Conservation (phyloP, 2,329 filamentous ascomycete species). For the Thelonectria rubi region DNA sequence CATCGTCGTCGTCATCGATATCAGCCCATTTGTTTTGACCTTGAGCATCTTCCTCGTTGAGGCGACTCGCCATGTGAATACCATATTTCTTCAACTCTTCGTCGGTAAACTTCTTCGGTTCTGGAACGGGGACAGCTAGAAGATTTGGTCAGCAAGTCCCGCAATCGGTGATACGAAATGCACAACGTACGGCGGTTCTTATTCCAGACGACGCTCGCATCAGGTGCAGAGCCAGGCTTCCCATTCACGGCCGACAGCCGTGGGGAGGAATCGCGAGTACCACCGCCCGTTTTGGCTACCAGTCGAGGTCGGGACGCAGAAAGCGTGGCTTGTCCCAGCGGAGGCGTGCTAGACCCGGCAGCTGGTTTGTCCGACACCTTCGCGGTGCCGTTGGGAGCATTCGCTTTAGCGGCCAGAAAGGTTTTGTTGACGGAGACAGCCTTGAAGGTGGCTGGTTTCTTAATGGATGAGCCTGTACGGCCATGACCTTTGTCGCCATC, state of each 20-base stretch:
- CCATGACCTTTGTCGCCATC: slow-evolving; percentile 68
- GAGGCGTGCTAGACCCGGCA: slow-evolving; percentile 57
- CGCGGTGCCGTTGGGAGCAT: slow-evolving; percentile 53
- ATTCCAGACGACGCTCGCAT: slow-evolving; percentile 84
- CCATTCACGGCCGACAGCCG: slow-evolving; percentile 60
- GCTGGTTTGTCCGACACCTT: slow-evolving; percentile 63
- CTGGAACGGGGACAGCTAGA: slow-evolving; percentile 69
- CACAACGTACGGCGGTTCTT: slow-evolving; percentile 78
- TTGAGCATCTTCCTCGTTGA: slow-evolving; percentile 77
- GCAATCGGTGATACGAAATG: slow-evolving; percentile 7
- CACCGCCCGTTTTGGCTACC: slow-evolving; percentile 77
- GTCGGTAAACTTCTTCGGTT: slow-evolving; percentile 84
- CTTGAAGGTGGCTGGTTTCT: slow-evolving; percentile 84
- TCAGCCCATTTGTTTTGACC: slow-evolving; percentile 89
- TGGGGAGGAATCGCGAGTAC: slow-evolving; percentile 61
- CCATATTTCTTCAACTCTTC: slow-evolving; percentile 88
- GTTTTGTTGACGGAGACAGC: slow-evolving; percentile 86
- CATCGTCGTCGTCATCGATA: slow-evolving; percentile 88
- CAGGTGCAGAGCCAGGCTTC: slow-evolving; percentile 69
- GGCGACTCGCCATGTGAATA: slow-evolving; percentile 82
- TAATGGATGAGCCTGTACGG: slow-evolving; percentile 67
- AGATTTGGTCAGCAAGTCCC: slow-evolving; percentile 33
- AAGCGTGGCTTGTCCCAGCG: slow-evolving; percentile 56
- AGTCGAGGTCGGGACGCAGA: slow-evolving; percentile 73
- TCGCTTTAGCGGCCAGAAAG: slow-evolving; percentile 78